Base-by-base conservation (phyloP, 305 asterid species). In the Rubia balearica region DNA sequence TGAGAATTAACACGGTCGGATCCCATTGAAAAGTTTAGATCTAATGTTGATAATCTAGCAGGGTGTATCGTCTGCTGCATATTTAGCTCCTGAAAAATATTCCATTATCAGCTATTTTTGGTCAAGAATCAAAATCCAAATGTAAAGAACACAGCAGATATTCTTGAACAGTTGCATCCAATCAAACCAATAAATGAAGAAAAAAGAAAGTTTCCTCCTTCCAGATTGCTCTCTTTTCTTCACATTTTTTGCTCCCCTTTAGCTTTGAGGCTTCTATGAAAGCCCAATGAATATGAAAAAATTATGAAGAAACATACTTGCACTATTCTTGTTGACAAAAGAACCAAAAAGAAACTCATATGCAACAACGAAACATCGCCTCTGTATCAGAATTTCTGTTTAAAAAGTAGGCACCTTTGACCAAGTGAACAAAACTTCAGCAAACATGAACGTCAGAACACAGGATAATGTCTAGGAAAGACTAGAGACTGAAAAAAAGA, bases 31-130 rank as follows among this genome's bases (percentile, higher is more conserved):
- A 90, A 78, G 73, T 70, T 76, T 65, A 84, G 79, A 71, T 77
- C 79, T 61, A 83, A 69, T 79, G 82, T 74, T 86, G 92, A 83
- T 76, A 94, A 85, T 82, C 87, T 89, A 76, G 74, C 79, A 72
- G 98, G 88, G 76, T 88, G 83, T 75, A 94, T 83, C 70, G 82
- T 87, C 65, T 86, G 87, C 83, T 82, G 81, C 65, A 79, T 74
- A 78, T 74, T 83, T 65, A 81, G 75, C 62, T 79, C 83, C 98
- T 94, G 95, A 78, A 48, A 76, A 60, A 75, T 74, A 68, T 41
- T 72, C 60, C 77, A 43, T 42, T 41, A 71, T 55, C 68, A n/a
- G 46, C 67, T 51, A 74, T 73, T 65, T 48, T 22, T 36, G 57
- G 60, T 60, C 61, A 40, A 38, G 45, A 36, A 27, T 22, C 24